phyloP scores from a whole-genome alignment of 345 rosid species.

The Eucalyptus guilfoylei region DNA sequence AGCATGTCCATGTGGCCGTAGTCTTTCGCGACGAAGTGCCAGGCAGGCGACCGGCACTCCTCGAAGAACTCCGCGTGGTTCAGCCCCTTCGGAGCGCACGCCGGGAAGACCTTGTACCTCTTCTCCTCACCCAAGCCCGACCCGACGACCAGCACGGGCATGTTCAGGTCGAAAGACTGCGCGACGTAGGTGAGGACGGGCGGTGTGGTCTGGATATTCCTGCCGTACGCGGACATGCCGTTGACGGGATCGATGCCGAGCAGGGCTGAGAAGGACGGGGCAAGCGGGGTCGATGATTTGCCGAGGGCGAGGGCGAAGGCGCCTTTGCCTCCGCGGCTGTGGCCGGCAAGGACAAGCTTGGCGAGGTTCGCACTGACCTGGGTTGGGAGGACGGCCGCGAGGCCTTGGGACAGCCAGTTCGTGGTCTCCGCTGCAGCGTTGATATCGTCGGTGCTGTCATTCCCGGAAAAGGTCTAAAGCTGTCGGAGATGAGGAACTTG shows the following conservation, averaged over 20 bases:
- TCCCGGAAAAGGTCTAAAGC: conserved; percentile 48
- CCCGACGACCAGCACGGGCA: conserved; percentile 42
- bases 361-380: conserved; percentile 30
- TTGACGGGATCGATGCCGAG: background rate
- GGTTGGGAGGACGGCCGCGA: conserved; percentile 29
- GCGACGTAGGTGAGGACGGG: background rate
- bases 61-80: conserved; percentile 60
- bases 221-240: background rate
- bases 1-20: conserved; percentile 78
- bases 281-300: background rate
- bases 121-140: conserved; percentile 58
- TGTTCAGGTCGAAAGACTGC: background rate
- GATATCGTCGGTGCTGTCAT: conserved; percentile 39
- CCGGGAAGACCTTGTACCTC: conserved; percentile 38
- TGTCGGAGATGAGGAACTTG: background rate
- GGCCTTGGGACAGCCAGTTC: conserved; percentile 43
- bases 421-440: conserved; percentile 31
- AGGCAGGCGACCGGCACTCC: conserved; percentile 62
- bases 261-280: background rate
- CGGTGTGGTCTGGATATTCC: background rate
- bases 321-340: conserved; percentile 74
- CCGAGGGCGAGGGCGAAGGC: conserved; percentile 60
- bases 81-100: conserved; percentile 70
- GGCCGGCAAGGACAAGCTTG: conserved; percentile 56
- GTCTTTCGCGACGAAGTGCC: conserved; percentile 54